Conservation (phyloP, 2,329 filamentous ascomycete genomes). For the Talaromyces marneffei region DNA sequence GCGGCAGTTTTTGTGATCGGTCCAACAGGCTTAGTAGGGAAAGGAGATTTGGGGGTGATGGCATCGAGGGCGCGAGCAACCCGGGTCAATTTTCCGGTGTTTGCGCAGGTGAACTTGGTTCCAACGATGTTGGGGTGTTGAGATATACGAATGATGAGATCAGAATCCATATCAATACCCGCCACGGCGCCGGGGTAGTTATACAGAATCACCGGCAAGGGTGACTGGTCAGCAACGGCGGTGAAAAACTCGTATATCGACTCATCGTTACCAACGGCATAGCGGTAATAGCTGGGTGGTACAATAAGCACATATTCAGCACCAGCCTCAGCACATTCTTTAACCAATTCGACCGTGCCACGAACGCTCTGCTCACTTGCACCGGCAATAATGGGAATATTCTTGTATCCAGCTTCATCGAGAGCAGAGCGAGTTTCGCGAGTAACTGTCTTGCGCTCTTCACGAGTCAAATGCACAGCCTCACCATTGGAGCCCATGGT, state of each 20-base stretch:
- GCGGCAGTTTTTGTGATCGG: constrained; percentile 25
- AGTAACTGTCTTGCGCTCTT: constrained; percentile 71
- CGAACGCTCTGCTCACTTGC: constrained; percentile 75
- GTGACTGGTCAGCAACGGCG: constrained; percentile 67
- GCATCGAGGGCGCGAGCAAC: constrained; percentile 69
- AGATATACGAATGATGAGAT: constrained; percentile 73
- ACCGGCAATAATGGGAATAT: constrained; percentile 75
- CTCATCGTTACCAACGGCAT: constrained; percentile 63
- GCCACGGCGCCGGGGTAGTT: constrained; percentile 86
- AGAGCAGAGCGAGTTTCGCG: constrained; percentile 73
- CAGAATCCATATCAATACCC: constrained; percentile 84
- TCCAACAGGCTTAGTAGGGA: constrained; percentile 23
- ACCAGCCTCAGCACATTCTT: constrained; percentile 60
- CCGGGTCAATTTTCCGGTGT: constrained; percentile 81
- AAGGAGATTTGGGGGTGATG: constrained; percentile 52
- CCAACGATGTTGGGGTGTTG: constrained; percentile 78
- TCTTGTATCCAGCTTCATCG: constrained; percentile 68
- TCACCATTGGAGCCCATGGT: constrained; percentile 90
- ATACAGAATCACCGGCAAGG: constrained; percentile 77
- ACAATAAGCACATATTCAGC: constrained; percentile 76
- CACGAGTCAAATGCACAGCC: constrained; percentile 73
- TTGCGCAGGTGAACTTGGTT: constrained; percentile 88
- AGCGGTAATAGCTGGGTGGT: constrained; percentile 77
- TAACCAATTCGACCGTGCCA: constrained; percentile 70
- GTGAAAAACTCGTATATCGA: constrained; percentile 68